These are phyloP conservation scores for Xylaria curta DNA, from an alignment of 495 filamentous ascomycete genomes.

Conservation along the genomic window DNA sequence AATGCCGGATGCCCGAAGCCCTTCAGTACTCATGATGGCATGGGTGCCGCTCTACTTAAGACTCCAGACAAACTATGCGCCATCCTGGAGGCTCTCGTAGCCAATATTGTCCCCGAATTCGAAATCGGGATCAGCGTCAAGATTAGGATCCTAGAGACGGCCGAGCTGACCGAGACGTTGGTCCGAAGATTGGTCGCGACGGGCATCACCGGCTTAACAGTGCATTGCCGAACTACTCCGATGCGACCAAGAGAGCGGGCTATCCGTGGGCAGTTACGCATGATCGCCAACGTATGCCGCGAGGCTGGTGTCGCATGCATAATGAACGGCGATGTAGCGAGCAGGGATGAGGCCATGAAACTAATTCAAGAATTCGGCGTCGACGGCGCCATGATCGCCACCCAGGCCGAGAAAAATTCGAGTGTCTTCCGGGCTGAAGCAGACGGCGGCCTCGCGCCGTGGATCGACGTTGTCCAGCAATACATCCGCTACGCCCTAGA, in stretches of 20 bases:
- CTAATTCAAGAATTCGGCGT: slow-evolving; percentile 77
- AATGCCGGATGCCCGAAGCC: slow-evolving; percentile 98
- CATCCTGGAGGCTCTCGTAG: slow-evolving; percentile 82
- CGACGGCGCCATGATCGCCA: slow-evolving; percentile 97
- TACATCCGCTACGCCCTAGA: slow-evolving; percentile 75
- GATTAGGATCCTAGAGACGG: slow-evolving; percentile 84
- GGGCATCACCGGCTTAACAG: slow-evolving; percentile 88
- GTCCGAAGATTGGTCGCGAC: slow-evolving; percentile 78
- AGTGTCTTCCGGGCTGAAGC: slow-evolving; percentile 75
- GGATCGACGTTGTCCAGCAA: slow-evolving; percentile 74
- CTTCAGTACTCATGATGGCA: slow-evolving; percentile 87
- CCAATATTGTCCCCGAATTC: slow-evolving; percentile 73
- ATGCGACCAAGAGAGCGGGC: slow-evolving; percentile 92
- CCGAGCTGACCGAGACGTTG: slow-evolving; percentile 71
- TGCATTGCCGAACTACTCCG: slow-evolving; percentile 94
- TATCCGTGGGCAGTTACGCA: slow-evolving; percentile 81
- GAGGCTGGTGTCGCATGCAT: slow-evolving; percentile 85
- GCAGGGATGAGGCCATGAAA: slow-evolving; percentile 67
- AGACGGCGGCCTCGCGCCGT: slow-evolving; percentile 69
- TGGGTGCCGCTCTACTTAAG: slow-evolving; percentile 89
- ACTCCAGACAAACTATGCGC: slow-evolving; percentile 81
- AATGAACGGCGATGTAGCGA: slow-evolving; percentile 91
- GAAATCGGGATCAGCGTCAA: slow-evolving; percentile 94
- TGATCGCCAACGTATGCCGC: slow-evolving; percentile 78
- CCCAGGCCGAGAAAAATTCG: slow-evolving; percentile 84